Percentiles rank a stretch among this genome's conserved stretches.
These are phyloP conservation scores for Tubosaeta sp. DNA, from an alignment of 768 basidiomycete species.

Conservation along the genomic window DNA sequence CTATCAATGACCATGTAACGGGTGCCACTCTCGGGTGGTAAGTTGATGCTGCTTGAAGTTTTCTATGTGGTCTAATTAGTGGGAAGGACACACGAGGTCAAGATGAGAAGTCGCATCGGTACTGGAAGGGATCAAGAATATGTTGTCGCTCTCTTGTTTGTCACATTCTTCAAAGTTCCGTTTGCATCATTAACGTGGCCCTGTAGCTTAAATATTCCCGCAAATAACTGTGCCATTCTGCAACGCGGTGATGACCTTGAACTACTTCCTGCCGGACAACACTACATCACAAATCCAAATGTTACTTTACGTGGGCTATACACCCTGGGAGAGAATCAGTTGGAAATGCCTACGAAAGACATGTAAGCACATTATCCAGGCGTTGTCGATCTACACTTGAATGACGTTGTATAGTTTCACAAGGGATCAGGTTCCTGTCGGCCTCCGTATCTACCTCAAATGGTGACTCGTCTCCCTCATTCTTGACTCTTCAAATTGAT, in stretches of 20 bases:
- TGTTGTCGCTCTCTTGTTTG: constrained; percentile 75
- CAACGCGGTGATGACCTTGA: constrained; percentile 79
- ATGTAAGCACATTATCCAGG: constrained; percentile 45
- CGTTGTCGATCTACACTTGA: not conserved
- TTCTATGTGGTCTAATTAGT: not conserved
- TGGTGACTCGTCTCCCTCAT: constrained; percentile 41
- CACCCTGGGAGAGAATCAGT: constrained; percentile 78
- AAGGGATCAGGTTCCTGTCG: constrained; percentile 82
- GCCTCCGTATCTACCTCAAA: constrained; percentile 79
- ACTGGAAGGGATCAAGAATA: constrained; percentile 51
- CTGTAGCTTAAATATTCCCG: constrained; percentile 71
- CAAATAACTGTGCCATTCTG: constrained; percentile 82
- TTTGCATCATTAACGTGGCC: not conserved
- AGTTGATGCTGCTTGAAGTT: constrained; percentile 4
- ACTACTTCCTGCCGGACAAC: constrained; percentile 76
- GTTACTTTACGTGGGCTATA: constrained; percentile 77
- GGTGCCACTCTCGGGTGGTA: constrained; percentile 57
- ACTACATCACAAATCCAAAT: constrained; percentile 79
- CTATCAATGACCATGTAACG: constrained; percentile 61
- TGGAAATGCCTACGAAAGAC: constrained; percentile 86
- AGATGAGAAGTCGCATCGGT: constrained; percentile 60
- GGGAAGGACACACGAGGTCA: constrained; percentile 64
- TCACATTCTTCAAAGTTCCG: constrained; percentile 1
- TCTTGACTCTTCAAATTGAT: not conserved
- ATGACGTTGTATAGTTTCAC: constrained; percentile 52